A percentile compares a stretch with the other conserved stretches of the same genome.
These are phyloP conservation scores for Begonia masoniana DNA, from an alignment of 306 rosid species.

Conservation along the genomic window DNA sequence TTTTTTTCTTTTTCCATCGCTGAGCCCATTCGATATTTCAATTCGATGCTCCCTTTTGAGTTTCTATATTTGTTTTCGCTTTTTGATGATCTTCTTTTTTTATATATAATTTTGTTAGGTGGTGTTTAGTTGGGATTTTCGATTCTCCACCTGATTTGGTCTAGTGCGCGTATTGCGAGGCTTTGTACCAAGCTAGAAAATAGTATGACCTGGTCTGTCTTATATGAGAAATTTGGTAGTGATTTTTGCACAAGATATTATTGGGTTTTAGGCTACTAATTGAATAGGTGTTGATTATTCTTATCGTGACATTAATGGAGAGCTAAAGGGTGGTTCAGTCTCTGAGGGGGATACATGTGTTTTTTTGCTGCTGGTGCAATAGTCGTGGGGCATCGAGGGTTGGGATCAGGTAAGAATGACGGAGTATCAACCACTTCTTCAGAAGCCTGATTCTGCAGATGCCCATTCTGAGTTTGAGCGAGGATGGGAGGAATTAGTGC, in stretches of 20 bases:
- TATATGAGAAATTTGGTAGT: constrained; percentile 2
- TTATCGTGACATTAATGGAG: constrained; percentile 11
- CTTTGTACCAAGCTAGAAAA: constrained; percentile 13
- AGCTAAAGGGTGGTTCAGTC: constrained; percentile 19
- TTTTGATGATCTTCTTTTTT: constrained; percentile 19
- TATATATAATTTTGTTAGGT: constrained; percentile 29
- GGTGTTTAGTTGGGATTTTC: constrained; percentile 31
- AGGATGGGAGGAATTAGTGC: constrained; percentile 88
- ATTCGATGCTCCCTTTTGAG: neutral
- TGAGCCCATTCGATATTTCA: no score
- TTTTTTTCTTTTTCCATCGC: neutral
- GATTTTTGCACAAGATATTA: neutral
- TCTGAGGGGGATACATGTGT: neutral
- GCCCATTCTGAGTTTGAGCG: constrained; percentile 59
- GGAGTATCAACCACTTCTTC: constrained; percentile 72
- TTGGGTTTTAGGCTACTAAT: constrained; percentile 12
- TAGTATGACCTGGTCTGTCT: constrained; percentile 25
- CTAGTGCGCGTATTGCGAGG: constrained; percentile 5
- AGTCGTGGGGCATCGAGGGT: constrained; percentile 7
- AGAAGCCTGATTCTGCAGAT: constrained; percentile 89
- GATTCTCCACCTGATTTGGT: constrained; percentile 40
- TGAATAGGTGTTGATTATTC: constrained; percentile 19
- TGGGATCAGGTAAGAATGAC: constrained; percentile 52
- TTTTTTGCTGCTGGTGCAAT: neutral
- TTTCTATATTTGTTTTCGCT: constrained; percentile 3